Conservation (phyloP, 2,329 filamentous ascomycete species). For the Daldinia sp. region DNA sequence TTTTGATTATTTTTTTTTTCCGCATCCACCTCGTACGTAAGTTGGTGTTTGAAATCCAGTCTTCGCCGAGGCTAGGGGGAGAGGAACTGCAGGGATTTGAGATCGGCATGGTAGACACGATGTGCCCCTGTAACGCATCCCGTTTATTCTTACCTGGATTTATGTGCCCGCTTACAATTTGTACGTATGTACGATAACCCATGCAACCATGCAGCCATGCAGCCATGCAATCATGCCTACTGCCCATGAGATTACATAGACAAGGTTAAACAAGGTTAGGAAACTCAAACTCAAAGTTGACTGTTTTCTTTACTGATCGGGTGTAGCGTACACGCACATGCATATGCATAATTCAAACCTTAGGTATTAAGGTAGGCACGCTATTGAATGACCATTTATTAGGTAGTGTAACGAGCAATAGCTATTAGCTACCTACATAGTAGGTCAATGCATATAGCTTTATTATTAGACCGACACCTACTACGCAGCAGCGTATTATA, state of each 20-base stretch:
- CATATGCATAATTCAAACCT: no score
- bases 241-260: no score
- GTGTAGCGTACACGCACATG: no score
- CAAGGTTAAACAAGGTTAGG: slow-evolving; percentile 16
- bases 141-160: slow-evolving; percentile 29
- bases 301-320: background rate
- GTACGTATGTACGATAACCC: slow-evolving; percentile 2
- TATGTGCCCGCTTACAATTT: background rate
- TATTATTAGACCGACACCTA: no score
- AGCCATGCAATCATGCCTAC: no score
- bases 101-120: slow-evolving; percentile 26
- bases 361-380: no score
- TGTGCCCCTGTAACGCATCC: slow-evolving; percentile 33
- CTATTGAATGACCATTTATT: no score
- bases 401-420: no score
- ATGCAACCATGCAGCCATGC: no score
- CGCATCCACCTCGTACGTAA: background rate
- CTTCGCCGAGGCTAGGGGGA: slow-evolving; percentile 12
- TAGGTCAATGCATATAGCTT: no score
- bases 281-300: slow-evolving; percentile 7
- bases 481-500: no score
- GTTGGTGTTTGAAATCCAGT: slow-evolving; percentile 1
- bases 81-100: slow-evolving; percentile 14
- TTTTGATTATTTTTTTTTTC: background rate
- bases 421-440: no score